Percentiles rank a stretch among this genome's conserved stretches.
phyloP scores from a whole-genome alignment of 768 basidiomycete genomes.

The Auriscalpium vulgare region DNA sequence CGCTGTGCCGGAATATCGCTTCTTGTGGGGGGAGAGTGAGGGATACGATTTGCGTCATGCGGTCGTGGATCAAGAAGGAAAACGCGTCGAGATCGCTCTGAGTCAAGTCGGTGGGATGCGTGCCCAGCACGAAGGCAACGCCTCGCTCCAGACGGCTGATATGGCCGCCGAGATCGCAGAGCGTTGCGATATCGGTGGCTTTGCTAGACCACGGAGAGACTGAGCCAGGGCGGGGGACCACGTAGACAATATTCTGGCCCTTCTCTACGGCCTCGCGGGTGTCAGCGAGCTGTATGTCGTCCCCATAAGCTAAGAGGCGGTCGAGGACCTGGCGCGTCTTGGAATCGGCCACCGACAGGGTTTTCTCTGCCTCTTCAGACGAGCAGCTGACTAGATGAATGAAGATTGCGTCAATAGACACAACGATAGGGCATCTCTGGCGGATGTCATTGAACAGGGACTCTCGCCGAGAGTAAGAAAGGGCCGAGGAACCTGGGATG shows the following conservation, averaged over 20 bases:
- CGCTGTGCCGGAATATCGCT: slow-evolving; percentile 49
- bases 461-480: slow-evolving; percentile 65
- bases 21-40: slow-evolving; percentile 49
- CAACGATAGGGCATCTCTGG: slow-evolving; percentile 39
- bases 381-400: slow-evolving; percentile 75
- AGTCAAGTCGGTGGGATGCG: slow-evolving; percentile 33
- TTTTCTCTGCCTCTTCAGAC: slow-evolving; percentile 34
- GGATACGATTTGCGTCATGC: slow-evolving; percentile 88
- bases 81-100: slow-evolving; percentile 43
- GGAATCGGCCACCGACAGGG: slow-evolving; percentile 39
- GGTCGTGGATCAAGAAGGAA: slow-evolving; percentile 77
- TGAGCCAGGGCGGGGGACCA: slow-evolving; percentile 80
- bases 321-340: slow-evolving; percentile 46
- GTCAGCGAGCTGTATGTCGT: slow-evolving; percentile 46
- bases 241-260: slow-evolving; percentile 46
- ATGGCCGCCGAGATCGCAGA: slow-evolving; percentile 71
- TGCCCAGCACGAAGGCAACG: slow-evolving; percentile 54
- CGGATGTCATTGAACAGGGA: slow-evolving; percentile 57
- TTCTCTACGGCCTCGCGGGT: slow-evolving; percentile 32
- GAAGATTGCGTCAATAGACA: slow-evolving; percentile 74
- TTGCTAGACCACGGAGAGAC: slow-evolving; percentile 99
- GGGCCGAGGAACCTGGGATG: slow-evolving; percentile 66
- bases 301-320: slow-evolving; percentile 78
- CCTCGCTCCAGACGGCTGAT: slow-evolving; percentile 87
- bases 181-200: slow-evolving; percentile 87